These are phyloP conservation scores for Chlamydomonas reinhardtii DNA, from an alignment of 163 green algal genomes.

Conservation along the genomic window DNA sequence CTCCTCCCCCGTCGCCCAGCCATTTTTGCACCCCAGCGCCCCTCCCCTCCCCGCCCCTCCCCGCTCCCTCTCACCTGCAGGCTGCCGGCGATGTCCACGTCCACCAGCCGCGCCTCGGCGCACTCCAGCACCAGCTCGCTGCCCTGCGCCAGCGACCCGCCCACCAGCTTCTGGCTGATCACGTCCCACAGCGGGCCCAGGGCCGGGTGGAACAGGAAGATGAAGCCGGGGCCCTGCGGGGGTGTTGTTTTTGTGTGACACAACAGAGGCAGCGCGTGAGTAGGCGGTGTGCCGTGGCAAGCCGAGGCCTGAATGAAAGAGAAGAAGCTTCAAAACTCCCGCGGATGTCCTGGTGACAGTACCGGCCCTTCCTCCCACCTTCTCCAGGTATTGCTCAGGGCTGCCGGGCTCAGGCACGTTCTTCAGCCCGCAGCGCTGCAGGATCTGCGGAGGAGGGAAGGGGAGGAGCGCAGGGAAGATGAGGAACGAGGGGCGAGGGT, in stretches of 20 bases:
- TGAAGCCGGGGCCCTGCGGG: slow-evolving; percentile 83
- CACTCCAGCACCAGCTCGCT: slow-evolving; percentile 93
- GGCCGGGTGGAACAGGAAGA: slow-evolving; percentile 94
- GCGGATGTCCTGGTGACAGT: no score
- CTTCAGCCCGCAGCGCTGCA: slow-evolving; percentile 76
- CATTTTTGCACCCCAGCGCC: no score
- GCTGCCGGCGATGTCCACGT: slow-evolving; percentile 87
- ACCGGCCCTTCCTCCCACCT: no score
- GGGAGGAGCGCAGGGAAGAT: no score
- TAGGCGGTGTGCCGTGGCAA: neutral
- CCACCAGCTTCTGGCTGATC: slow-evolving; percentile 93
- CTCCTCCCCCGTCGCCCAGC: no score
- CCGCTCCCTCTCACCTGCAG: slow-evolving; percentile 73
- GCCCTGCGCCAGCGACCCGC: slow-evolving; percentile 79
- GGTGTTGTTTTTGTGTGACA: neutral
- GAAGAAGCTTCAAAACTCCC: no score
- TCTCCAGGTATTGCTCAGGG: slow-evolving; percentile 56
- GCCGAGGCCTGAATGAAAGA: no score
- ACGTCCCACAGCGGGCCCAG: slow-evolving; percentile 97
- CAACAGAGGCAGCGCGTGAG: no score
- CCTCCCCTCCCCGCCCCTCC: no score
- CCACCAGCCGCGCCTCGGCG: slow-evolving; percentile 82
- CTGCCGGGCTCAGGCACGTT: slow-evolving; percentile 72
- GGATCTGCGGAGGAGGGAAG: slow-evolving; percentile 56
- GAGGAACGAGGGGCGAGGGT: neutral